Evolutionary conservation across 345 rosid genomes (phyloP), one percentile per base, ranked within the genome.

Genomic region (Geranium rotundifolium): DNA sequence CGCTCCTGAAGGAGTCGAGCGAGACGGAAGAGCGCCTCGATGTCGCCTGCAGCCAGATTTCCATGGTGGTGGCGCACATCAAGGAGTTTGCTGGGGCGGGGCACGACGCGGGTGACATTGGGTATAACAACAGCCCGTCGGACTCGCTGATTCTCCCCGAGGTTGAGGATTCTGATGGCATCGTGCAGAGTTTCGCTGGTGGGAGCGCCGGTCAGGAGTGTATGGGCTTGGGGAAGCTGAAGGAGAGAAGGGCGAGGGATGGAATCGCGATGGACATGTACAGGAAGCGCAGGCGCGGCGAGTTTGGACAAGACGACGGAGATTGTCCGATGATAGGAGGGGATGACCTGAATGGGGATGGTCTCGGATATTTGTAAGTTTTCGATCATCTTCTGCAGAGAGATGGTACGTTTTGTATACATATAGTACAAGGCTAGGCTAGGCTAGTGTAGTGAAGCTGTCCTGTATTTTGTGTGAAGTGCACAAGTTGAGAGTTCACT

Each of bases 11-110:
- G 6, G 84, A 83, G 69, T 77, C 85, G 7, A 59, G 63, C 9
- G 83, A 76, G 66, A 78, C 83, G 27, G 84, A 81, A 57, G 85
- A 81, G 62, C 79, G 84, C 37, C 72, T 82, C 56, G 80, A 79
- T 63, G 80, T 71, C 58, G 90, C 85, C 37, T 82, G 84, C 41
- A 78, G 79, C 59, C 82, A 80, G 64, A 79, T 78, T 29, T 62
- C 77, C 1, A 64, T 73, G 72, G 73, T 76, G 14, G 39, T 80
- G 37, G 66, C 79, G 29, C 82, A 68, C 3, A 30, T 80, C 56
- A 79, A 80, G 57, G 77, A 74, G 19, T 73, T 82, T 68, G 74
- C 87, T 15, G 66, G 74, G 63, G 63, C 72, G 13, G 57, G 58
- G 13, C 77, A 72, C 6, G 68, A 52, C 17, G 13, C 62, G 2